Base-by-base conservation (phyloP, 371 early-diverging fungal genomes). In the Coemansia linderi region DNA sequence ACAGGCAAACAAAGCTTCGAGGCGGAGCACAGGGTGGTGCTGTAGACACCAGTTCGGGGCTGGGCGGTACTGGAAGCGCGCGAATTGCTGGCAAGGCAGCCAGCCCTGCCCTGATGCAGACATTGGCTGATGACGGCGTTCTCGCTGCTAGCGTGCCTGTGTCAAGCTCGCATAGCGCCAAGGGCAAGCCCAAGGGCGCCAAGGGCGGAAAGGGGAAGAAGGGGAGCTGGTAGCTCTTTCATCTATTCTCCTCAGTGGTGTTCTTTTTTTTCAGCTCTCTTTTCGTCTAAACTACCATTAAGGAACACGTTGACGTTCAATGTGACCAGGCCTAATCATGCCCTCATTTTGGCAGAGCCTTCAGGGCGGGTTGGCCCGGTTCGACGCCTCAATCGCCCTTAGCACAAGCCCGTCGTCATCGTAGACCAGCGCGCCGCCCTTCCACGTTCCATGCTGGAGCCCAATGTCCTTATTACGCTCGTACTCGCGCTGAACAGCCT, bases 341-440 rank as follows among this genome's bases (percentile, higher is more conserved):
- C 19, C 19, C 8, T 46, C 22, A 19, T 46, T 9, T 8, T 46
- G 46, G 19, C 46, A 19, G 3, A 46, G n/a, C 46, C 19, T 13
- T 15, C 46, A 77, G n/a, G 78, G 82, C 39, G 81, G 81, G 38
- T 39, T 73, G 38, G 27, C 36, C 15, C 19, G 59, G 48, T 81
- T 81, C 8, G 82, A 81, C 36, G 72, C 72, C 13, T 82, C 74
- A 17, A 87, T 86, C 1, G 87, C 86, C 57, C 81, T 84, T 10
- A 87, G 79, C 6, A 94, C 93, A 39, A 83, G 69, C 2, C 93
- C 93, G 12, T 89, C 90, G 62, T 93, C 95, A 77, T 95, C 94
- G 58, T 92, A 92, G 0, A 95, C 93, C 19, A 94, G 81, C 1
- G 87, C 88, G 41, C 92, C 90, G 57, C 88, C 88, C 65, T 93